Evolutionary conservation across 2,329 filamentous ascomycete species (phyloP), one percentile per base, ranked within the genome.

Genomic region (Aspergillus sp.): DNA sequence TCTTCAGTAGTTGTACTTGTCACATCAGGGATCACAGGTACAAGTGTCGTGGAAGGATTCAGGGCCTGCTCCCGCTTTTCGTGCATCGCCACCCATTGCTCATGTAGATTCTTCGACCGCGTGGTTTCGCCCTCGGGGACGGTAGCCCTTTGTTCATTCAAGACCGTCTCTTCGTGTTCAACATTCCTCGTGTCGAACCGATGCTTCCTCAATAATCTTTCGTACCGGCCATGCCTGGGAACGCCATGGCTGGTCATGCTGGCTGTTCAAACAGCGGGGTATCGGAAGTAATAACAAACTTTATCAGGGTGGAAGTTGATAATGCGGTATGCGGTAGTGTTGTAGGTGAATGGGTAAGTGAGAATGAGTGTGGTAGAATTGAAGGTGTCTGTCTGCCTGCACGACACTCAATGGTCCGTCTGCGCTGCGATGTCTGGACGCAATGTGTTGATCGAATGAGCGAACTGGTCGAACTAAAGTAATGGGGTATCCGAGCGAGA

Each of bases 381-480:
- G 38, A 51, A 58, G 9, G 54, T 46, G 50, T 41, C 28, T 61
- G 59, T 58, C 59, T 58, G 59, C 59, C 59, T 58, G 59, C 59
- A 55, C 48, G 54, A 58, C 59, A 58, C 59, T 61, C 50, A 22
- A 50, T 47, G 11, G 17, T 28, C n/a, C 3, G 23, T n/a, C 46
- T 49, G 49, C 1, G 11, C 1, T 8, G 47, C 19, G 47, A 43
- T 30, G 13, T 11, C 53, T 25, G 34, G 47, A 51, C 34, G 55
- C 45, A 31, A 53, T 23, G n/a, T 22, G 34, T 17, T 25, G 19
- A 56, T 25, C n/a, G 48, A 52, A 28, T n/a, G 58, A 34, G 34
- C 34, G 46, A 38, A 43, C 15, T 56, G 23, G 57, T 48, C 38
- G 38, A 28, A 28, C 52, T 28, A 48, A 22, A 51, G 19, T 41